These are phyloP conservation scores for Pelomyxa schiedti DNA, from an alignment of 78 protist species.

Conservation along the genomic window DNA sequence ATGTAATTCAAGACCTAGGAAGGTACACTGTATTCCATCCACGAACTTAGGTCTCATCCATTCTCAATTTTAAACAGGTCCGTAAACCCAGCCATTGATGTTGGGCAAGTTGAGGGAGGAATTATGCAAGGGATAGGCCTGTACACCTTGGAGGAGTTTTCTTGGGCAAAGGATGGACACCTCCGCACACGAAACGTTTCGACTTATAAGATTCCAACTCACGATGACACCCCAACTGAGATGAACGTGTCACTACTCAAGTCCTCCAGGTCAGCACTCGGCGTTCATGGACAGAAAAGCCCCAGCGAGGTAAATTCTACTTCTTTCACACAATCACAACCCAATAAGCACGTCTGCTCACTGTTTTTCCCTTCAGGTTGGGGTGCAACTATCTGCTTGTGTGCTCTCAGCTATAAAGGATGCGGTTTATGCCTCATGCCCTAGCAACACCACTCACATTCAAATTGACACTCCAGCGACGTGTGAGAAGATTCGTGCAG, in stretches of 20 bases:
- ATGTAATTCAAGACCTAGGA: slow-evolving; percentile 89
- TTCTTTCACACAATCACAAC: no score
- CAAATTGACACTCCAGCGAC: neutral
- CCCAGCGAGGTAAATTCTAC: slow-evolving; percentile 2
- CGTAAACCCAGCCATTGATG: slow-evolving; percentile 87
- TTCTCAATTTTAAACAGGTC: no score
- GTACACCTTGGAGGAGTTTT: slow-evolving; percentile 79
- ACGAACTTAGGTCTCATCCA: no score
- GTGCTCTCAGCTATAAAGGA: neutral
- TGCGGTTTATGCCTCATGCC: neutral
- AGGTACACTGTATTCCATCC: no score
- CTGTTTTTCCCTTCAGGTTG: no score
- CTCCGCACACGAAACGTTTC: slow-evolving; percentile 57
- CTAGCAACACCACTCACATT: neutral
- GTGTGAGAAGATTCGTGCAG: neutral
- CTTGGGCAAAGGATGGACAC: slow-evolving; percentile 10
- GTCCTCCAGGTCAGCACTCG: neutral
- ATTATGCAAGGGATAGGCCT: slow-evolving; percentile 79
- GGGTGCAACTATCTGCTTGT: neutral
- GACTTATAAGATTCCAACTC: slow-evolving; percentile 39
- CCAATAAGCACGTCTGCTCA: no score
- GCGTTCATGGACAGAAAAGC: neutral
- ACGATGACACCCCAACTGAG: neutral
- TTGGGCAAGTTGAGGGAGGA: slow-evolving; percentile 85
- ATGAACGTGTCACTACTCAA: neutral